Base-by-base conservation (phyloP, 129 eudicot species). In the Artemisia tridentata region DNA sequence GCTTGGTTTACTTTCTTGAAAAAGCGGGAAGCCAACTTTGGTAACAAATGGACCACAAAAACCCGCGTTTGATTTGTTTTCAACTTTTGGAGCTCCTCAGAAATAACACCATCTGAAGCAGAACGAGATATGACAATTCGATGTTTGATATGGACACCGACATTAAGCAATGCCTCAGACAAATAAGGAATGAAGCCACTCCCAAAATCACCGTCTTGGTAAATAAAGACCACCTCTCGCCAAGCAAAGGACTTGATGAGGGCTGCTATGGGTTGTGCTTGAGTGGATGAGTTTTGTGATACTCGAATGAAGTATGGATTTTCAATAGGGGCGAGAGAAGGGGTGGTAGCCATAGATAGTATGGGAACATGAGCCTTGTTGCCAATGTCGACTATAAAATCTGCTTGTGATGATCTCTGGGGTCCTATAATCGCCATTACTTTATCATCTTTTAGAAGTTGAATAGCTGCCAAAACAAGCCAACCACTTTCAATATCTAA, bases 371-470 rank as follows among this genome's bases (percentile, higher is more conserved):
- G 65, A 0, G 68, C 74, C 81, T 68, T 88, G 68, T 80, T 68
- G 19, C 86, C 88, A 38, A 88, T 74, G 21, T 76, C 80, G 20
- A 81, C 77, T 12, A 85, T 81, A 69, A 88, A 88, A 16, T 81
- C 78, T 29, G 91, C 83, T 61, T 88, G 78, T 8, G 78, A 52
- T 11, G 96, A 88, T 52, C 50, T 60, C 29, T 65, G 80, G 49
- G 88, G 88, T 50, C 96, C 96, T 16, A 88, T 57, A 19, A 88
- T 83, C 3, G 96, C 96, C 65, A 23, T 71, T 43, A 88, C 96
- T 78, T 79, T 65, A 43, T 46, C 68, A 53, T 83, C 72, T 51
- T 85, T 81, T 29, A 88, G 34, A 64, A 88, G 69, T 67, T 85
- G 80, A 58, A 85, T 68, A 13, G 83, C 95, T 88, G 86, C 76